These are phyloP conservation scores for Fusarium dlaminii DNA, from an alignment of 2,329 filamentous ascomycete genomes.

Conservation along the genomic window DNA sequence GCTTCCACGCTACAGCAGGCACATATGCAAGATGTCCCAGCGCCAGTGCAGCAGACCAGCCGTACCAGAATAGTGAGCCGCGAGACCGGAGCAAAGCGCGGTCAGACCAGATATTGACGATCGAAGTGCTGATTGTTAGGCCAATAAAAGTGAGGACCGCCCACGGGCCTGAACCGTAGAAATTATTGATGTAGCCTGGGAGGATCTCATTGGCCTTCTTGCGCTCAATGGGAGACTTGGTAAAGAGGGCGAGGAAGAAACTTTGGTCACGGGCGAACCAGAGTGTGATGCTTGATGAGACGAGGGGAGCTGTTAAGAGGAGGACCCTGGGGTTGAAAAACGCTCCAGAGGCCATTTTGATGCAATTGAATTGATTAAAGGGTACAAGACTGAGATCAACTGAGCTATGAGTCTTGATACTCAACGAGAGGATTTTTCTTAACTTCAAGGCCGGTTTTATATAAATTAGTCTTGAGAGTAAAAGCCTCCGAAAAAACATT, in stretches of 20 bases:
- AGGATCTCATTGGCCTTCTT: slow-evolving; percentile 49
- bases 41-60: slow-evolving; percentile 44
- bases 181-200: slow-evolving; percentile 54
- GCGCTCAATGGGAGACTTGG: slow-evolving; percentile 42
- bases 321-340: slow-evolving; percentile 51
- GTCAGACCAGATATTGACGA: slow-evolving; percentile 41
- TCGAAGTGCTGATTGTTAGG: slow-evolving; percentile 46
- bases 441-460: background rate
- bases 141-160: slow-evolving; percentile 48
- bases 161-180: slow-evolving; percentile 51
- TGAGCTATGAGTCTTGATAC: background rate
- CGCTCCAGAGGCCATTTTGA: slow-evolving; percentile 49
- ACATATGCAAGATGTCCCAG: slow-evolving; percentile 47
- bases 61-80: slow-evolving; percentile 47
- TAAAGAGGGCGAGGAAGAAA: slow-evolving; percentile 53
- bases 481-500: slow-evolving; percentile 23
- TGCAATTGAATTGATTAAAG: background rate
- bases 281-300: slow-evolving; percentile 59
- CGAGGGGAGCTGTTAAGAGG: slow-evolving; percentile 55
- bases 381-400: background rate
- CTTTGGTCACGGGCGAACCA: slow-evolving; percentile 57
- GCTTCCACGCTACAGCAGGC: slow-evolving; percentile 46
- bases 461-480: background rate
- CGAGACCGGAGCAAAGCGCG: slow-evolving; percentile 35
- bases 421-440: background rate